Evolutionary conservation across 768 basidiomycete species (phyloP).

Genomic region (Royoungia palumana): DNA sequence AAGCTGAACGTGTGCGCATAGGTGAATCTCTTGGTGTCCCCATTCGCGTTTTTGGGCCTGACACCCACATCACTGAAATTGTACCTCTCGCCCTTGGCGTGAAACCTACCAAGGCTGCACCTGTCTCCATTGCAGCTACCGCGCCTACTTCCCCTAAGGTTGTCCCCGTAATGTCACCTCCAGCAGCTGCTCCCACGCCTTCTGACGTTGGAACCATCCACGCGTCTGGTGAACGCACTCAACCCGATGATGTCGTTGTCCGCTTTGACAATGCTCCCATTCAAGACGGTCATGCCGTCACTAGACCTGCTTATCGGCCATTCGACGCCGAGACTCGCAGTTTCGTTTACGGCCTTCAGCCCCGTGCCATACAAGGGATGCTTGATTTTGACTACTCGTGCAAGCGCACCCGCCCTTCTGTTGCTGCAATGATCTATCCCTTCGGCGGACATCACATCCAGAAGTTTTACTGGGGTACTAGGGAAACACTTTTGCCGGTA

Average conservation of each 20-base stretch:
- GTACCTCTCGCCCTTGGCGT: constrained; percentile 95
- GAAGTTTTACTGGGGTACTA: constrained; percentile 99
- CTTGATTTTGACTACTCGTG: constrained; percentile 99
- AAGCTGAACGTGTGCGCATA: constrained; percentile 3
- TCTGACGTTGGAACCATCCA: constrained; percentile 68
- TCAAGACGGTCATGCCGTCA: constrained; percentile 31
- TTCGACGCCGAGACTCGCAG: constrained; percentile 94
- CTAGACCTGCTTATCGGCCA: constrained; percentile 80
- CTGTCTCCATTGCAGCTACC: constrained; percentile 42
- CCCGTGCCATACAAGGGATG: constrained; percentile 97
- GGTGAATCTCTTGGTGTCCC: constrained; percentile 94
- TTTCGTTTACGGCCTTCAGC: constrained; percentile 98
- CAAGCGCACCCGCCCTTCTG: constrained; percentile 84
- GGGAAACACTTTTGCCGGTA: constrained; percentile 96
- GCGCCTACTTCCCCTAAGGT: constrained; percentile 43
- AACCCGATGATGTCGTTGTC: constrained; percentile 86
- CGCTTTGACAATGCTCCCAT: constrained; percentile 59
- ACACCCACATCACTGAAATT: constrained; percentile 97
- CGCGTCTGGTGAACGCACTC: constrained; percentile 75
- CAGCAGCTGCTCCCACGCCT: constrained; percentile 36
- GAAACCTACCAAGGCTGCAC: constrained; percentile 35
- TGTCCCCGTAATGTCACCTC: constrained; percentile 26
- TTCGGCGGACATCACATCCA: constrained; percentile 99
- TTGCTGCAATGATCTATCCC: constrained; percentile 99
- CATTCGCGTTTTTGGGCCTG: constrained; percentile 95